Base-by-base conservation (phyloP, 768 basidiomycete genomes). In the Chalciporus pseudorubinellus region DNA sequence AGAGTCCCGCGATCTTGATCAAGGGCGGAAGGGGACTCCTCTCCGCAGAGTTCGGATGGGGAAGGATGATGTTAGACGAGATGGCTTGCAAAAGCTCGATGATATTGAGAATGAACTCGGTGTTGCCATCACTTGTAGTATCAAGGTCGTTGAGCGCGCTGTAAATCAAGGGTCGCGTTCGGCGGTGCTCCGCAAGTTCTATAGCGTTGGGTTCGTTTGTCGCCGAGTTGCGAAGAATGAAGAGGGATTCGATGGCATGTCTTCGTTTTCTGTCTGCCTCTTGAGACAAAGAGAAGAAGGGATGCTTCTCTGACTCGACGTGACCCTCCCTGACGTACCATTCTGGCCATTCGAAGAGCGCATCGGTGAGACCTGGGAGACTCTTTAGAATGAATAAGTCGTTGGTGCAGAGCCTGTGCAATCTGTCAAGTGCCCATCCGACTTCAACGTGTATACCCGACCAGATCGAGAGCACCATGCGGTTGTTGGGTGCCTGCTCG, bases 381-480 rank as follows among this genome's bases (percentile, higher is more conserved):
- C 75, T 73, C 34, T 75, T 77, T 51, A 98, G 77, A 50, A 81
- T 65, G 68, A 95, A 91, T 46, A 83, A 74, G 45, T 94, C 92
- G 59, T 89, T 87, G 58, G 79, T 78, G 59, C 84, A 86, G n/a
- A 91, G 76, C 18, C 89, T 81, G 55, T 87, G 84, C 10, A 98
- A 79, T 43, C 89, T 84, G 59, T 92, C 87, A 34, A 99, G 79
- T 18, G 94, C 90, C 89, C 92, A 98, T 50, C 83, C 83, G 50
- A 94, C 78, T 63, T 98, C 95, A 8, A 80, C 70, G 47, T 84
- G 77, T 42, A 98, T 86, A 5, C 84, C 87, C 13, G 92, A 98
- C 21, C 84, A 81, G 38, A 98, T 71, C 3, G 94, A 86, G 14
- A 99, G 82, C n/a, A 92, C 76, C 83, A 98, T 92, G 38, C 95